Conservation (phyloP, 140 eudicot genomes). For the Bidens hawaiensis region DNA sequence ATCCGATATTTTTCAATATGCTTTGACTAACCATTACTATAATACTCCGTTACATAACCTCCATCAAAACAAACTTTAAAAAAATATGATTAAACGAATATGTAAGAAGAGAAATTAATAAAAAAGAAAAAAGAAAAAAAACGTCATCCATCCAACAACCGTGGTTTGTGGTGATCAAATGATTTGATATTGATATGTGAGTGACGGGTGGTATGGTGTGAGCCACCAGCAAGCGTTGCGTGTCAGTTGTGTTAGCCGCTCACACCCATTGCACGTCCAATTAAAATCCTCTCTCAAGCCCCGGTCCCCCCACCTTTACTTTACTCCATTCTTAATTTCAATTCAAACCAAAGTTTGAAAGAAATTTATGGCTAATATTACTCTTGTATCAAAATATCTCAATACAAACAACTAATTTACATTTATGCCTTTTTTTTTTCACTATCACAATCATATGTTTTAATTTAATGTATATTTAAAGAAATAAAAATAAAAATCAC, state of each 20-base stretch:
- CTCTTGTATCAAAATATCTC: background rate
- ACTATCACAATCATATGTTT: background rate
- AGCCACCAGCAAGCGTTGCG: conserved; percentile 23
- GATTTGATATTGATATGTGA: conserved; percentile 19
- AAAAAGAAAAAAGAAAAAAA: background rate
- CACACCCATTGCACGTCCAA: conserved; percentile 28
- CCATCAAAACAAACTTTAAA: too few relatives aligned
- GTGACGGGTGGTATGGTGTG: conserved; percentile 23
- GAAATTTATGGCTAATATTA: background rate
- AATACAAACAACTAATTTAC: background rate
- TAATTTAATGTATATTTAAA: background rate
- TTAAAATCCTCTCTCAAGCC: conserved; percentile 1
- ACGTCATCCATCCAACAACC: background rate
- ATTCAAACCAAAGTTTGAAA: background rate
- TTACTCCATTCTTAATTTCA: background rate
- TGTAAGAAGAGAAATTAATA: background rate
- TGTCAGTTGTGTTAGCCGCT: conserved; percentile 30
- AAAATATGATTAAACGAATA: background rate
- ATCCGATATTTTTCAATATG: too few relatives aligned
- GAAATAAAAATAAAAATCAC: background rate
- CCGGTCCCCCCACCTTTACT: conserved; percentile 6
- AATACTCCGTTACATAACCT: too few relatives aligned
- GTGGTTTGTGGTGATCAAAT: conserved; percentile 18
- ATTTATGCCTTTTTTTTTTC: background rate
- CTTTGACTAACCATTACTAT: too few relatives aligned